Percentiles rank a stretch among this genome's conserved stretches.
phyloP scores from a whole-genome alignment of 164 flowering plant genomes.

The Annona cherimola region DNA sequence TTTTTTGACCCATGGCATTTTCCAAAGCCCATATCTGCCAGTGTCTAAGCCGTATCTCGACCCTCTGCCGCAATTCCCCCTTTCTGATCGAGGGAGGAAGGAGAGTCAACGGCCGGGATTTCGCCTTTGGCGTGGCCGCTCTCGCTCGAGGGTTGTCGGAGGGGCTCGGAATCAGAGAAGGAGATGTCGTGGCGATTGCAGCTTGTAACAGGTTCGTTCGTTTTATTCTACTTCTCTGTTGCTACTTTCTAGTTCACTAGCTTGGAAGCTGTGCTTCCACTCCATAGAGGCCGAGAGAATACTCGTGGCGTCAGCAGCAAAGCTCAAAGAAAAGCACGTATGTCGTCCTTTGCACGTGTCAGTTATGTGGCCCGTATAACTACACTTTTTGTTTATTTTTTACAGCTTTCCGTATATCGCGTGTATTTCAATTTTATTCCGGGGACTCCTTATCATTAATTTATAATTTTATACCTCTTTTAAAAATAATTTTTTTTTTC shows the following conservation, averaged over 20 bases:
- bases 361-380: too few species aligned
- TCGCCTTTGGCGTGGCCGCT: conserved; percentile 41
- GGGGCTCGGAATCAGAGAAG: conserved; percentile 45
- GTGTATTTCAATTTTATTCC: too few species aligned
- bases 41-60: conserved; percentile 51
- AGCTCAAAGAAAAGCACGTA: too few species aligned
- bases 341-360: too few species aligned
- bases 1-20: conserved; percentile 19
- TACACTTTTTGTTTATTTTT: too few species aligned
- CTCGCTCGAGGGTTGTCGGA: conserved; percentile 51
- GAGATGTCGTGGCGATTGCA: conserved; percentile 72
- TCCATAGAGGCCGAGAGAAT: not conserved
- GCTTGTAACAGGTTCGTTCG: conserved; percentile 73
- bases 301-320: too few species aligned
- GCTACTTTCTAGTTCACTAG: not conserved
- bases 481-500: too few species aligned
- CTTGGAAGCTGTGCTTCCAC: not conserved
- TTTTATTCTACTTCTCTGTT: not conserved
- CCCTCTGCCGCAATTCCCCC: conserved; percentile 30
- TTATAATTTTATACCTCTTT: too few species aligned
- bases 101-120: conserved; percentile 47
- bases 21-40: conserved; percentile 67
- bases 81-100: conserved; percentile 40
- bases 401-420: too few species aligned
- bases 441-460: too few species aligned